phyloP scores from a whole-genome alignment of 1,139 yeast species.

The Nakaseomyces kungkrabaensis region DNA sequence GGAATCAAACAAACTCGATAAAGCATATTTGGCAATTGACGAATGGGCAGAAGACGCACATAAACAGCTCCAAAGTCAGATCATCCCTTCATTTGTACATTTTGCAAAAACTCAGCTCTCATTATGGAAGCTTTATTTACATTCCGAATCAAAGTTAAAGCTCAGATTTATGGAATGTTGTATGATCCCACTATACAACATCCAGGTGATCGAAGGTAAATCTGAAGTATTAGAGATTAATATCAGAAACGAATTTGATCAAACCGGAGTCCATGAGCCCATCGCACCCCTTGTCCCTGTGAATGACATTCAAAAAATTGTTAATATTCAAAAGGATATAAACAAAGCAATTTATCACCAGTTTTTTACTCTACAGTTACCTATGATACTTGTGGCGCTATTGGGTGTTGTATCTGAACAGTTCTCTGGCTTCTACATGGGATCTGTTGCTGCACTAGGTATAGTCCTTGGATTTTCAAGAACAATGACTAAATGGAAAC shows the following conservation, averaged over 20 bases:
- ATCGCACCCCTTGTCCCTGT: constrained; percentile 4
- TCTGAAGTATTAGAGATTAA: background rate
- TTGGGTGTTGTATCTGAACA: constrained; percentile 23
- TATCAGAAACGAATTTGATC: background rate
- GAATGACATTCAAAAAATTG: constrained; percentile 15
- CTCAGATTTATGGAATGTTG: constrained; percentile 23
- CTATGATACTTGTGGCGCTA: constrained; percentile 20
- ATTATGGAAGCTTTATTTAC: constrained; percentile 13
- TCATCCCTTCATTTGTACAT: constrained; percentile 16
- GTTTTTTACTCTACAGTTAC: constrained; percentile 27
- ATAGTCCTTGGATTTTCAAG: constrained; percentile 26
- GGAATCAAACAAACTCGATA: constrained; percentile 7
- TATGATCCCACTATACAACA: constrained; percentile 19
- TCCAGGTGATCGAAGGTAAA: constrained; percentile 2
- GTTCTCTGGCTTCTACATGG: constrained; percentile 26
- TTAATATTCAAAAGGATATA: constrained; percentile 20
- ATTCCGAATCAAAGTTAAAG: constrained; percentile 22
- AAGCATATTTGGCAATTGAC: constrained; percentile 16
- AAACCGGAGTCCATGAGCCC: constrained; percentile 5
- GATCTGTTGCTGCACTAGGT: constrained; percentile 27
- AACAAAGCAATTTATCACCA: constrained; percentile 21
- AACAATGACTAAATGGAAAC: constrained; percentile 13
- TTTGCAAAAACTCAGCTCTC: constrained; percentile 14
- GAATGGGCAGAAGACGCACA: constrained; percentile 28
- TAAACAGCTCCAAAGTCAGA: constrained; percentile 21